Evolutionary conservation across 345 rosid genomes (phyloP).

Genomic region (Gossypium arboreum): DNA sequence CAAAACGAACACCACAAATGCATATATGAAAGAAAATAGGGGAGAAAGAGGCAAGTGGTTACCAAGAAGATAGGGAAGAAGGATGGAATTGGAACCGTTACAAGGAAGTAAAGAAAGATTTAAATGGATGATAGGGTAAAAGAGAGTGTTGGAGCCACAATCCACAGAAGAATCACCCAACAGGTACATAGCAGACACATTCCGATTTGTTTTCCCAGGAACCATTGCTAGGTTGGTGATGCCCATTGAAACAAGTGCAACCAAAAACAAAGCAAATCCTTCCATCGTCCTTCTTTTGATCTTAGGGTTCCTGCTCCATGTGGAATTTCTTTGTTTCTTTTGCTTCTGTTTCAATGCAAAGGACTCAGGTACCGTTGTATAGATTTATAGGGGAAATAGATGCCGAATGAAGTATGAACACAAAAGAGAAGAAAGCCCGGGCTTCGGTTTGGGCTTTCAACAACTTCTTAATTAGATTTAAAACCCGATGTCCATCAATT

Average conservation of each 20-base stretch:
- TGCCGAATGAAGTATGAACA: too few species aligned
- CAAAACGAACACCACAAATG: background rate
- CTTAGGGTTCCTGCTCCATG: background rate
- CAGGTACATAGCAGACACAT: slow-evolving; percentile 39
- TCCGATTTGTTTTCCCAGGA: background rate
- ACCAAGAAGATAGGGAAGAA: slow-evolving; percentile 62
- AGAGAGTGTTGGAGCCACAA: slow-evolving; percentile 52
- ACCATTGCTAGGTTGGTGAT: background rate
- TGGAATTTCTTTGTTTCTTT: background rate
- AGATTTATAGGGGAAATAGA: background rate
- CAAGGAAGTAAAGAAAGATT: slow-evolving; percentile 57
- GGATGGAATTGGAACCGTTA: slow-evolving; percentile 39
- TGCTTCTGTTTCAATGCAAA: background rate
- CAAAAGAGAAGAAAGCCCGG: too few species aligned
- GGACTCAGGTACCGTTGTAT: background rate
- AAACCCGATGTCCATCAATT: too few species aligned
- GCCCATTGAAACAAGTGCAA: slow-evolving; percentile 3
- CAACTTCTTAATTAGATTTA: too few species aligned
- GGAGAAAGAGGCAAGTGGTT: background rate
- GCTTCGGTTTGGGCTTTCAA: too few species aligned
- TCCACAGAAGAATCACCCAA: slow-evolving; percentile 74
- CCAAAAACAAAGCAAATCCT: background rate
- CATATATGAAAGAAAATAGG: background rate
- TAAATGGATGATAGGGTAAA: slow-evolving; percentile 47
- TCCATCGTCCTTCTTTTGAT: slow-evolving; percentile 3